These are phyloP conservation scores for Aspergillus hiratsukae DNA, from an alignment of 2,329 filamentous ascomycete species.

Conservation along the genomic window DNA sequence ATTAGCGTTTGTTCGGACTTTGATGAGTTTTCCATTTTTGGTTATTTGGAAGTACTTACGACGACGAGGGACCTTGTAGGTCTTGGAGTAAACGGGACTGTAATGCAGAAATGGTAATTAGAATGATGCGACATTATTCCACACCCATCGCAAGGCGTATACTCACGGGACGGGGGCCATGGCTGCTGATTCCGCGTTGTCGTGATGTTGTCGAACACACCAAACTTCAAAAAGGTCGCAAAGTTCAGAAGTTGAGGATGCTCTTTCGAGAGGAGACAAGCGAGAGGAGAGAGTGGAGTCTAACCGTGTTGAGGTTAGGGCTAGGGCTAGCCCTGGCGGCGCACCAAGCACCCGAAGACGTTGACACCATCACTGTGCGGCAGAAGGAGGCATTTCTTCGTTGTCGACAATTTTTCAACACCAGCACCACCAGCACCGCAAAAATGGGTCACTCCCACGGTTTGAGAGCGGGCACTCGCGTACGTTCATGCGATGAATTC, in stretches of 20 bases:
- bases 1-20: conserved; percentile 33
- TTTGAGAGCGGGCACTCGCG: conserved; percentile 81
- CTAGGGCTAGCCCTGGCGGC: conserved; percentile 21
- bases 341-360: conserved; percentile 25
- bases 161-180: conserved; percentile 43
- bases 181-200: conserved; percentile 38
- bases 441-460: conserved; percentile 83
- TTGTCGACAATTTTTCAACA: conserved; percentile 37
- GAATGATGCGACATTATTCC: conserved; percentile 36
- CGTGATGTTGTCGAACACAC: conserved; percentile 32
- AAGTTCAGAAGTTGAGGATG: conserved; percentile 17
- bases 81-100: conserved; percentile 87
- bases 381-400: conserved; percentile 25
- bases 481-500: conserved; percentile 45
- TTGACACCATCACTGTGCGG: conserved; percentile 21
- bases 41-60: conserved; percentile 45
- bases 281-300: conserved; percentile 16
- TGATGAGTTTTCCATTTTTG: conserved; percentile 9
- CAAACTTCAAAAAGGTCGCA: conserved; percentile 22
- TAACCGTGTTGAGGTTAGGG: conserved; percentile 17
- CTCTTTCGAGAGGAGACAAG: conserved; percentile 19
- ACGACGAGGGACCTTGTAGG: conserved; percentile 96
- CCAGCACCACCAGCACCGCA: conserved; percentile 49
- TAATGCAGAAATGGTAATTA: conserved; percentile 21
- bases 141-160: conserved; percentile 20